Percentiles rank a stretch among this genome's conserved stretches.
Evolutionary conservation across 768 basidiomycete genomes (phyloP).

Genomic region (Boletus sensibilis): DNA sequence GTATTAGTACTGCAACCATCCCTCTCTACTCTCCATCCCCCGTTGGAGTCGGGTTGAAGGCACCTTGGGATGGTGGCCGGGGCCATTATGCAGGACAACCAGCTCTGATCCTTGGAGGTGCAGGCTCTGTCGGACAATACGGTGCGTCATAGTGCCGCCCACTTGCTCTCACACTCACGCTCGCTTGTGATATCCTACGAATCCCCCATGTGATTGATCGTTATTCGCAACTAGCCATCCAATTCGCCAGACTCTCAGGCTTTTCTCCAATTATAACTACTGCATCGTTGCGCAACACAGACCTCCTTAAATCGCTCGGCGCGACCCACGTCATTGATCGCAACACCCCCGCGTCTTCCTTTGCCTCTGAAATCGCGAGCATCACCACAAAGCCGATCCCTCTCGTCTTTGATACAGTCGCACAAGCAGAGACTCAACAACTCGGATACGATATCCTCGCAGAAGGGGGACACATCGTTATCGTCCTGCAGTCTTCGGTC

Average conservation of each 20-base stretch:
- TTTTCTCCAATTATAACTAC: slow-evolving; percentile 42
- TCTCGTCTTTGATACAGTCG: slow-evolving; percentile 29
- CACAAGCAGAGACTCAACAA: slow-evolving; percentile 33
- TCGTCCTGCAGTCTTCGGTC: slow-evolving; percentile 4
- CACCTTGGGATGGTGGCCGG: slow-evolving; percentile 36
- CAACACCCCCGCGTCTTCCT: slow-evolving; percentile 12
- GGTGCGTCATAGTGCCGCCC: slow-evolving; percentile 32
- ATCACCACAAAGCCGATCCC: slow-evolving; percentile 13
- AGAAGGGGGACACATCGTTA: slow-evolving; percentile 31
- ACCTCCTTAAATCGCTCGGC: slow-evolving; percentile 35
- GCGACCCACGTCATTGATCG: slow-evolving; percentile 40
- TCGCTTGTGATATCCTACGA: background rate
- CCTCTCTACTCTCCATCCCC: slow-evolving; percentile 33
- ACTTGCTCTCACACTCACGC: slow-evolving; percentile 15
- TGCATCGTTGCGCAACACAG: slow-evolving; percentile 36
- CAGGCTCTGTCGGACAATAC: slow-evolving; percentile 38
- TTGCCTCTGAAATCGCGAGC: slow-evolving; percentile 16
- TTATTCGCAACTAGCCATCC: slow-evolving; percentile 26
- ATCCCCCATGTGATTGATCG: background rate
- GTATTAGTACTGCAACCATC: slow-evolving; percentile 31
- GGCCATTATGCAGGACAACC: slow-evolving; percentile 33
- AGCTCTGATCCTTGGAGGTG: slow-evolving; percentile 38
- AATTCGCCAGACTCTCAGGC: slow-evolving; percentile 35
- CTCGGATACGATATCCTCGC: slow-evolving; percentile 32
- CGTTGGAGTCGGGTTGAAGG: slow-evolving; percentile 30